These are phyloP conservation scores for Plantago ovata DNA, from an alignment of 257 asterid genomes.

Conservation along the genomic window DNA sequence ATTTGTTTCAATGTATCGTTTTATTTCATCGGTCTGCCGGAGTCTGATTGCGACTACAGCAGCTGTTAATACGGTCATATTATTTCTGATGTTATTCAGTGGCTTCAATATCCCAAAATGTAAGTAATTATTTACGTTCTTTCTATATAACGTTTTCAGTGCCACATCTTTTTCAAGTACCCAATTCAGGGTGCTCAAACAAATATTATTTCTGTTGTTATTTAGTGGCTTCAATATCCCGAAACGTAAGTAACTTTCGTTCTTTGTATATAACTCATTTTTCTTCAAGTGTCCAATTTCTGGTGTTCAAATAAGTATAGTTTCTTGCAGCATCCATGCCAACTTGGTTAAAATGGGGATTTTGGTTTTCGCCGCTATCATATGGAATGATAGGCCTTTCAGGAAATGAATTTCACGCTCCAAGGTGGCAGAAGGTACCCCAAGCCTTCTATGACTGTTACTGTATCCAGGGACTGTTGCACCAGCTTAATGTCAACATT, in stretches of 20 bases:
- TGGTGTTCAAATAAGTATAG: neutral
- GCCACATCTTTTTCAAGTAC: no score
- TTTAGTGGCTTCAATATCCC: conserved; percentile 6
- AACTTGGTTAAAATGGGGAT: conserved; percentile 10
- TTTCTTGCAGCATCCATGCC: conserved; percentile 12
- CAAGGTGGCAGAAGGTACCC: conserved; percentile 15
- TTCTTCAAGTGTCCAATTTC: neutral
- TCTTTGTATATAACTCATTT: neutral
- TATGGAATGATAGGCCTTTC: conserved; percentile 12
- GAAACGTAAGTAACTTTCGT: neutral
- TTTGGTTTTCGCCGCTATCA: conserved; percentile 12
- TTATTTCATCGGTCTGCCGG: conserved; percentile 4
- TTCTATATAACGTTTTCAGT: no score
- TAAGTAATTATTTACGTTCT: no score
- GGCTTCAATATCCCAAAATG: no score
- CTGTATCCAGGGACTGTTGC: neutral
- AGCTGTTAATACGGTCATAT: neutral
- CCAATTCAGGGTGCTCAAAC: no score
- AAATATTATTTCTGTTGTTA: no score
- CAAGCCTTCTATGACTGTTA: neutral
- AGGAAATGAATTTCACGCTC: conserved; percentile 11
- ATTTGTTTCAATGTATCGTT: neutral
- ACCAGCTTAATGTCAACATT: no score
- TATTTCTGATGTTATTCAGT: conserved; percentile 6
- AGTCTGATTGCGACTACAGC: conserved; percentile 5